Conservation (phyloP, 139 green algal genomes). For the Eudorina sp. region DNA sequence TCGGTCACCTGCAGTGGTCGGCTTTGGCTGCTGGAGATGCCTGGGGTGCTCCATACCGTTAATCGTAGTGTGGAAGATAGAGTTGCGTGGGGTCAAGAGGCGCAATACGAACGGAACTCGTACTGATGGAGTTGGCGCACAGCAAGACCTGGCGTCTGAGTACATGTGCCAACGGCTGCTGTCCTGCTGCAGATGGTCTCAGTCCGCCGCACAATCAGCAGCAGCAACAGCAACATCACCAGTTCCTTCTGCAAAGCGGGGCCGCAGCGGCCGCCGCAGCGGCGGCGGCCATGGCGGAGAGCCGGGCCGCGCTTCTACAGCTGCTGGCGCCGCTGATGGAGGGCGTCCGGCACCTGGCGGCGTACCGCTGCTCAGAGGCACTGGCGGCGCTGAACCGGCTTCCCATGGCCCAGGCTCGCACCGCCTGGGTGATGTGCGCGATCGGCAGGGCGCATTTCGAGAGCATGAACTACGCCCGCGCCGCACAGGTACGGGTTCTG, state of each 20-base stretch:
- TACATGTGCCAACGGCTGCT: no score
- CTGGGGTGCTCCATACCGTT: no score
- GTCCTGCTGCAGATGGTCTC: conserved; percentile 15
- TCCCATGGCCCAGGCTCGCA: conserved; percentile 76
- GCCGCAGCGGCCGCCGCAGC: not conserved
- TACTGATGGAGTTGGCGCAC: no score
- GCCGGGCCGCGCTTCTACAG: conserved; percentile 16
- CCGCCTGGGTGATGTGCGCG: conserved; percentile 84
- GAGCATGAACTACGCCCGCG: conserved; percentile 86
- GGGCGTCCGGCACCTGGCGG: conserved; percentile 75
- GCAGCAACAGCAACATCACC: conserved; percentile 42
- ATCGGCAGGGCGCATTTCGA: conserved; percentile 90
- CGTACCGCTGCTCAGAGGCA: conserved; percentile 85
- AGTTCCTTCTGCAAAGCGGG: not conserved
- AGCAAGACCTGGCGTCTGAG: no score
- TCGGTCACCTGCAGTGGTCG: no score
- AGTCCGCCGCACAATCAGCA: not conserved
- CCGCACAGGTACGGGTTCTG: conserved; percentile 72
- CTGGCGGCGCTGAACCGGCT: conserved; percentile 77
- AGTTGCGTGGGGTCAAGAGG: no score
- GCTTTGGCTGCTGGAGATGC: no score
- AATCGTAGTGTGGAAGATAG: no score
- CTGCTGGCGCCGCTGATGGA: conserved; percentile 77
- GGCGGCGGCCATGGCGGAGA: not conserved
- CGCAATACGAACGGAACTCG: no score